phyloP scores from a whole-genome alignment of 805 yeast species.

The Kluyveromyces nonfermentans region DNA sequence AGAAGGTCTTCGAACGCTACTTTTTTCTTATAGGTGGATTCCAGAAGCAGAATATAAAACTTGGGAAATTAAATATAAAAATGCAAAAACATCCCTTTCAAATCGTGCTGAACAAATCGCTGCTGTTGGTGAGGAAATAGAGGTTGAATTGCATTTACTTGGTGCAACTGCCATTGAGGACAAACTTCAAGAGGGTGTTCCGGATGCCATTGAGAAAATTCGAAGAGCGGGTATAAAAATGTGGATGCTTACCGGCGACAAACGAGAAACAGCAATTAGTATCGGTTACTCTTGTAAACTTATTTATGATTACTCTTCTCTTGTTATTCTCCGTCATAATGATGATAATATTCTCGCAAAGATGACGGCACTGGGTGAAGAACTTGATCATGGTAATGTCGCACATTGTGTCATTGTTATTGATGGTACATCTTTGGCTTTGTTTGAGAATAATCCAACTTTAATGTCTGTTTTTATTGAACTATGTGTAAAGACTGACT shows the following conservation, averaged over 20 bases:
- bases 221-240: conserved; percentile 87
- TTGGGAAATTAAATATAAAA: conserved; percentile 62
- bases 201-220: conserved; percentile 85
- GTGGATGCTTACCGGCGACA: conserved; percentile 99
- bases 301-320: conserved; percentile 87
- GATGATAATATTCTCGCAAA: conserved; percentile 55
- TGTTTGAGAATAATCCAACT: conserved; percentile 64
- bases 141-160: conserved; percentile 52
- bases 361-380: conserved; percentile 68
- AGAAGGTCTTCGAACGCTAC: conserved; percentile 84
- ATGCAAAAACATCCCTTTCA: conserved; percentile 66
- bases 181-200: conserved; percentile 92
- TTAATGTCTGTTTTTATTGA: conserved; percentile 71
- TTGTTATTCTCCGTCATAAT: conserved; percentile 51
- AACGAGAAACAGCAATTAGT: conserved; percentile 94
- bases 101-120: conserved; percentile 63
- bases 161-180: conserved; percentile 99
- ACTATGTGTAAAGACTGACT: conserved; percentile 76
- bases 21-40: conserved; percentile 74
- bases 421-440: conserved; percentile 81
- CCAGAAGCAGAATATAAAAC: conserved; percentile 44
- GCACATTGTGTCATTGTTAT: conserved; percentile 94
- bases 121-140: conserved; percentile 62
- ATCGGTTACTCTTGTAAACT: conserved; percentile 92
- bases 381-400: conserved; percentile 59